Percentiles rank a stretch among this genome's conserved stretches.
Evolutionary conservation across 2,329 filamentous ascomycete species (phyloP).

Genomic region (Alternaria atra): DNA sequence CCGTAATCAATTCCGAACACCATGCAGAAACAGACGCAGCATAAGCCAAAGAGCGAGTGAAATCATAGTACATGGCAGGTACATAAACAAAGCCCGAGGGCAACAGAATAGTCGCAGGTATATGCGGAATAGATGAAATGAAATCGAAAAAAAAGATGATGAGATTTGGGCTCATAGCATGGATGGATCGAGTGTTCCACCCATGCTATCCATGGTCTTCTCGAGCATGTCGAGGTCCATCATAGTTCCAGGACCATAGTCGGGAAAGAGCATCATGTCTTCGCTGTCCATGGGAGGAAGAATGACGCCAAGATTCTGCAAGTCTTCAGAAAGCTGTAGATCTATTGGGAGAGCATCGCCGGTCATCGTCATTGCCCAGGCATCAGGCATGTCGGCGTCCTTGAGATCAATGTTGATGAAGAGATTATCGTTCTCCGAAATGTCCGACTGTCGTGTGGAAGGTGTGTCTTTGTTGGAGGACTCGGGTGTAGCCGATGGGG

Average conservation of each 20-base stretch:
- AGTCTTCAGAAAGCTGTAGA: conserved; percentile 42
- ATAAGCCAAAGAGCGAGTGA: not conserved
- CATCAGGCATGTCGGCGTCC: conserved; percentile 46
- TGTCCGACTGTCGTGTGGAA: conserved; percentile 53
- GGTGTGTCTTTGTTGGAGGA: conserved; percentile 50
- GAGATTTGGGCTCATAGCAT: conserved; percentile 16
- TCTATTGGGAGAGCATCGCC: conserved; percentile 43
- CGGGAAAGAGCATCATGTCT: conserved; percentile 47
- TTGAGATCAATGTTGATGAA: conserved; percentile 51
- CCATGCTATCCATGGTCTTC: conserved; percentile 45
- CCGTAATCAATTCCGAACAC: conserved; percentile 1
- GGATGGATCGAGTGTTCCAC: conserved; percentile 28
- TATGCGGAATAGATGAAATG: not conserved
- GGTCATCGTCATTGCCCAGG: conserved; percentile 39
- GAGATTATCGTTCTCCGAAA: conserved; percentile 54
- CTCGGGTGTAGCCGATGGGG: conserved; percentile 46
- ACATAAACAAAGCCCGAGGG: conserved; percentile 4
- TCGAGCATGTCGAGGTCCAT: conserved; percentile 48
- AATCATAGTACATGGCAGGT: conserved; percentile 8
- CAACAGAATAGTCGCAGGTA: not conserved
- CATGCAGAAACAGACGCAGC: not conserved
- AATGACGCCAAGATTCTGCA: conserved; percentile 41
- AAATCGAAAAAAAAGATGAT: not conserved
- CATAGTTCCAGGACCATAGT: conserved; percentile 35
- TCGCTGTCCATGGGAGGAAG: conserved; percentile 47